Evolutionary conservation across 345 rosid genomes (phyloP).

Genomic region (Eucalyptus melliodora): DNA sequence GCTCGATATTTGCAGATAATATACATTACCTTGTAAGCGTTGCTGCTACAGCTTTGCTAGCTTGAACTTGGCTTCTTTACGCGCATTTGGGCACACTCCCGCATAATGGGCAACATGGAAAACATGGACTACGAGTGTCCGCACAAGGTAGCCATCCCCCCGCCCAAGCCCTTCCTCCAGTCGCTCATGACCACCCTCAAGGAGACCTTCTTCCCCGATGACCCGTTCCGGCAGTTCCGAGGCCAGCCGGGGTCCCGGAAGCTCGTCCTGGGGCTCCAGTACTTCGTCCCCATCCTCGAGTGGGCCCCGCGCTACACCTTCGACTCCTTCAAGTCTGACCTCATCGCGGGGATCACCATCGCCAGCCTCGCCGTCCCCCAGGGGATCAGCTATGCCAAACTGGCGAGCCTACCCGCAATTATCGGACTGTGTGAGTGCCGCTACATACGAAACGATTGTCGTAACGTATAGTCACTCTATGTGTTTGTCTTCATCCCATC

Average conservation of each 20-base stretch:
- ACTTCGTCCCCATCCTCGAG: constrained; percentile 65
- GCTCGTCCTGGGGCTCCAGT: constrained; percentile 46
- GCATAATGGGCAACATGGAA: constrained; percentile 12
- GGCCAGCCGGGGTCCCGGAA: constrained; percentile 42
- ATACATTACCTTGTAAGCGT: not conserved
- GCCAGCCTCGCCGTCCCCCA: constrained; percentile 98
- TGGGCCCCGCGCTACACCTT: constrained; percentile 93
- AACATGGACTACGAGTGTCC: constrained; percentile 14
- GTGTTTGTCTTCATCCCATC: not conserved
- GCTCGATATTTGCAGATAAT: not conserved
- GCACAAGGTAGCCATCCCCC: constrained; percentile 54
- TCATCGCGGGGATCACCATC: constrained; percentile 80
- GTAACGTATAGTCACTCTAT: not conserved
- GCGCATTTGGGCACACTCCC: not conserved
- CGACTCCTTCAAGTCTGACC: constrained; percentile 62
- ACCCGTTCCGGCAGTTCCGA: constrained; percentile 78
- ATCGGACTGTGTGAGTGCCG: constrained; percentile 72
- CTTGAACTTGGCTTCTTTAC: not conserved
- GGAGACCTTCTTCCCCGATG: constrained; percentile 91
- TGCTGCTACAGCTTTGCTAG: not conserved
- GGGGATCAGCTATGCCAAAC: constrained; percentile 88
- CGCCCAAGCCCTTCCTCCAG: constrained; percentile 54
- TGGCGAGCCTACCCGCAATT: constrained; percentile 87
- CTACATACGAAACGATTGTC: not conserved
- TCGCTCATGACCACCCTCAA: constrained; percentile 52